A percentile compares a stretch with the other conserved stretches of the same genome.
Evolutionary conservation across 2,329 filamentous ascomycete genomes (phyloP).

Genomic region (Chrysosporium keratinophilum): DNA sequence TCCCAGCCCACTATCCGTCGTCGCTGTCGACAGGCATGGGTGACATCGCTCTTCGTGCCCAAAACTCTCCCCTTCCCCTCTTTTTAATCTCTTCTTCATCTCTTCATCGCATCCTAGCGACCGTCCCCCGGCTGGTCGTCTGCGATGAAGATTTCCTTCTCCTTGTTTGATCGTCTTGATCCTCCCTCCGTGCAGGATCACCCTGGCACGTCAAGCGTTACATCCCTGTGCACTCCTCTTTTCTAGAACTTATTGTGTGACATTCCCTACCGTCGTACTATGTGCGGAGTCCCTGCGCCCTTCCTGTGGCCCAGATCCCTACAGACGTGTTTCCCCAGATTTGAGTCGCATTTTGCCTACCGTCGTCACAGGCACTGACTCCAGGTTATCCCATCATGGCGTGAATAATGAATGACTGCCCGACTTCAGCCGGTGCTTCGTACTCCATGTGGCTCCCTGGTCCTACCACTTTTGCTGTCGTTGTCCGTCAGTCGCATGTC

Average conservation of each 20-base stretch:
- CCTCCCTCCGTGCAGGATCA: not conserved
- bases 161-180: not conserved
- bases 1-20: too few relatives aligned
- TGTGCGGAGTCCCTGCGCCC: not conserved
- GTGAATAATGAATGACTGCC: not conserved
- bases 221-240: not conserved
- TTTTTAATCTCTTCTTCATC: not conserved
- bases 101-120: not conserved
- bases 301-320: not conserved
- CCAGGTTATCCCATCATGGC: constrained; percentile 1
- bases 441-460: not conserved
- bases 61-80: not conserved
- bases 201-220: not conserved
- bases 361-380: not conserved
- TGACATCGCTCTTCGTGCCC: not conserved
- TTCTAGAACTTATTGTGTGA: constrained; percentile 1
- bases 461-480: not conserved
- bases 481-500: not conserved
- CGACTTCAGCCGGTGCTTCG: constrained; percentile 1
- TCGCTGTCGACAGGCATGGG: not conserved
- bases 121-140: too few relatives aligned
- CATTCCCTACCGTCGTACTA: not conserved
- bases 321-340: not conserved
- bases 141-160: not conserved
- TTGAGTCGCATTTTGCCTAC: constrained; percentile 1